These are phyloP conservation scores for Striga asiatica DNA, from an alignment of 257 asterid genomes.

Conservation along the genomic window DNA sequence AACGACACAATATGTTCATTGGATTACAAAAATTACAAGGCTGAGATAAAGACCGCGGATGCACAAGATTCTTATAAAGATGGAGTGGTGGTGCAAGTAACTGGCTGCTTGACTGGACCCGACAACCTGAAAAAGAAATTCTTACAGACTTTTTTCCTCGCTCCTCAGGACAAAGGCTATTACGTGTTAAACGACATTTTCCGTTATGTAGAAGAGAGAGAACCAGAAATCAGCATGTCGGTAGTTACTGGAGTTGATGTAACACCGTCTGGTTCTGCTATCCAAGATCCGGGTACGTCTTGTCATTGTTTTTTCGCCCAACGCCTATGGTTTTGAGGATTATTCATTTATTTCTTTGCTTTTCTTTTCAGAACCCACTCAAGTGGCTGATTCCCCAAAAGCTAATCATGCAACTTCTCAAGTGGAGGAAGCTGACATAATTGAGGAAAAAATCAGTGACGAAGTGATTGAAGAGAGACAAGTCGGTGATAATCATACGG, in stretches of 20 bases:
- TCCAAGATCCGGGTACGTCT: conserved; percentile 45
- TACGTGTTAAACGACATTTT: conserved; percentile 71
- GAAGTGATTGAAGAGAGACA: conserved; percentile 35
- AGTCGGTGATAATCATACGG: conserved; percentile 31
- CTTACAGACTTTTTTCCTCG: conserved; percentile 69
- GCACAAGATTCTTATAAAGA: conserved; percentile 64
- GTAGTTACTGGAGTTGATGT: conserved; percentile 23
- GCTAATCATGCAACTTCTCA: conserved; percentile 25
- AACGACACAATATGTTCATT: conserved; percentile 57
- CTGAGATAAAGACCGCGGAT: conserved; percentile 76
- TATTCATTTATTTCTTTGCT: conserved; percentile 11
- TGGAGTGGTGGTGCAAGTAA: conserved; percentile 70
- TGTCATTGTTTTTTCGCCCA: neutral
- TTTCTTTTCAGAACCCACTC: conserved; percentile 43
- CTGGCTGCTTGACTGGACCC: conserved; percentile 72
- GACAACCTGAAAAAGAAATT: conserved; percentile 63
- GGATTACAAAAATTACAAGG: conserved; percentile 81
- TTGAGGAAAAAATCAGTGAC: conserved; percentile 29
- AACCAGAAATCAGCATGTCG: conserved; percentile 23
- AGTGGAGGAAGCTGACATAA: conserved; percentile 28
- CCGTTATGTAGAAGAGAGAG: conserved; percentile 50
- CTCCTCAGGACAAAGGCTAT: conserved; percentile 82
- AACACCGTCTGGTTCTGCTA: conserved; percentile 20
- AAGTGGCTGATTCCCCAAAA: conserved; percentile 36
- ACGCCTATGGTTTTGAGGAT: no score